Evolutionary conservation across 1,139 yeast species (phyloP).

Genomic region (Taiozyma onychis): DNA sequence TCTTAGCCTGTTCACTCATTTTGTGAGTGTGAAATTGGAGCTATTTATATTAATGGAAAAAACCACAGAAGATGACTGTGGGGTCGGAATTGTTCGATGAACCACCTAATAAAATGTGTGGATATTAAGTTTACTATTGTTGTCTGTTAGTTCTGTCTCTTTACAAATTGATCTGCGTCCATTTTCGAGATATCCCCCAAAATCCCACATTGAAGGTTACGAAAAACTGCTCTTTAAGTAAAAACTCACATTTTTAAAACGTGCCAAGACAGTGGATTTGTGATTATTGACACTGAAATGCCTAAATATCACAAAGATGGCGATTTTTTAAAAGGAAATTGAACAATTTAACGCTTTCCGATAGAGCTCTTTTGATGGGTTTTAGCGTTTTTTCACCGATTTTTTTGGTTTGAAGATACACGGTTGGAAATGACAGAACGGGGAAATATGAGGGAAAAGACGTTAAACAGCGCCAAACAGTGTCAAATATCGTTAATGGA

Average conservation of each 20-base stretch:
- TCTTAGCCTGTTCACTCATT: background rate
- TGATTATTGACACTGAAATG: background rate
- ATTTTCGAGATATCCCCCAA: background rate
- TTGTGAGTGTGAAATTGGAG: background rate
- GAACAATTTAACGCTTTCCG: background rate
- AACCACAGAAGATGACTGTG: background rate
- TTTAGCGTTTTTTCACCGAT: background rate
- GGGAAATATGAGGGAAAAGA: background rate
- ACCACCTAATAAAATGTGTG: background rate
- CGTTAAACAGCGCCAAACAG: background rate
- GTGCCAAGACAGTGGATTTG: background rate
- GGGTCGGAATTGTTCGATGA: background rate
- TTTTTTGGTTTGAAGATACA: background rate
- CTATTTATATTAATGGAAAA: background rate
- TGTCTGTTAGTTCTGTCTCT: background rate
- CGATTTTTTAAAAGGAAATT: background rate
- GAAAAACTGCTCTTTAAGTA: background rate
- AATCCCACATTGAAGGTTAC: background rate
- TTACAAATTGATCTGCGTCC: background rate
- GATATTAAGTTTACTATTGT: background rate
- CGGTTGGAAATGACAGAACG: background rate
- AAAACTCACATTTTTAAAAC: background rate
- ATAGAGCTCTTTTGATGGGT: background rate
- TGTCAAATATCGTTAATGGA: too few relatives aligned
- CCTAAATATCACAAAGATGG: background rate